Evolutionary conservation across 129 eudicot species (phyloP).

Genomic region (Lonicera japonica): DNA sequence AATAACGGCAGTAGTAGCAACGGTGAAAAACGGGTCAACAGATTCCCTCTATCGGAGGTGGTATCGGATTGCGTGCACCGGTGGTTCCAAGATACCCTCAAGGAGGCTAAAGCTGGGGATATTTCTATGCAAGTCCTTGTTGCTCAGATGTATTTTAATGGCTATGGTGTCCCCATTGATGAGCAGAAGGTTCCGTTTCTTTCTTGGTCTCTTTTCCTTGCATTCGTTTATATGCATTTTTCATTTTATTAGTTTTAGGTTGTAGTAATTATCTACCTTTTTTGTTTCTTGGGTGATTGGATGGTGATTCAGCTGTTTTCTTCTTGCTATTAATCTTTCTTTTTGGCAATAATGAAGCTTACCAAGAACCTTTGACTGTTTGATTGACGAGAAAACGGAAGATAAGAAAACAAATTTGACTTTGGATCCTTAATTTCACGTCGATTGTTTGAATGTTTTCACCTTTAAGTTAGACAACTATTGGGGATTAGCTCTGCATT

Average conservation of each 20-base stretch:
- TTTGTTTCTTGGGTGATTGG: background rate
- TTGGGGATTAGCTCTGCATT: too few species aligned
- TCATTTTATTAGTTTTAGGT: conserved; percentile 4
- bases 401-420: background rate
- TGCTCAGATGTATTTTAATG: conserved; percentile 66
- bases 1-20: conserved; percentile 22
- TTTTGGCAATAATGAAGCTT: background rate
- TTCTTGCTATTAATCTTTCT: background rate
- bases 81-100: conserved; percentile 74
- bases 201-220: too few species aligned
- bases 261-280: conserved; percentile 1
- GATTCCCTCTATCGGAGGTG: conserved; percentile 55
- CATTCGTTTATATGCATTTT: too few species aligned
- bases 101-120: conserved; percentile 75
- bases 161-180: conserved; percentile 69
- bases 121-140: conserved; percentile 66
- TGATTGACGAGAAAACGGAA: background rate
- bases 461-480: too few species aligned
- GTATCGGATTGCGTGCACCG: conserved; percentile 61
- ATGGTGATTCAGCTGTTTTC: too few species aligned
- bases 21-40: conserved; percentile 15
- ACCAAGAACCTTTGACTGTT: conserved; percentile 1
- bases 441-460: too few species aligned
- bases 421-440: too few species aligned
- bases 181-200: conserved; percentile 51